Base-by-base conservation (phyloP, 768 basidiomycete species). In the Collybia nuda region DNA sequence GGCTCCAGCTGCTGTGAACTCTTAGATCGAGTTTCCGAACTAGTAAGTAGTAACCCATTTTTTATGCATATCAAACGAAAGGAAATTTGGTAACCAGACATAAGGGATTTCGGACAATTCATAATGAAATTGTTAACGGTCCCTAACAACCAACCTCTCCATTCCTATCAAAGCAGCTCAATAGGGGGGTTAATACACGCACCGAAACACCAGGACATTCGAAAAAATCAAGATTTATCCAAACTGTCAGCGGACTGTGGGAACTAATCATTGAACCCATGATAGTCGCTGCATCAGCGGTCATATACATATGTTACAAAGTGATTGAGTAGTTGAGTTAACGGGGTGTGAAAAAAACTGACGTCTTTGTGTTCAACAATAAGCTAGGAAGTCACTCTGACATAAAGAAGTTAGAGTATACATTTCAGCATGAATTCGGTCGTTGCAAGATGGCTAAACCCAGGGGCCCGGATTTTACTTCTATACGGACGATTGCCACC, bases 361-460 rank as follows among this genome's bases (percentile, higher is more conserved):
- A 77, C 77, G 71, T 79, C 79, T 77, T 56, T 43, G 64, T 52
- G 41, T 47, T 43, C 42, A 48, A 57, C 11, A 41, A 56, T 29
- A 50, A 42, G 36, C 58, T 50, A 15, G 47, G 18, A 24, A 22
- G 35, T 21, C 11, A 42, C 44, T 45, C 44, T 44, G 46, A 43
- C 22, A 47, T 45, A 21, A 23, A 43, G 53, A 42, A 50, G 11
- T 47, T 51, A 60, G 14, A 32, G 82, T 85, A 61, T 67, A 89
- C 88, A 82, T 83, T 90, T 86, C 88, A 93, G 94, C 91, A 98
- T 98, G 65, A 98, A 97, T 69, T 99, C 96, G 3, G 93, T 80
- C 17, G 94, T 96, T 24, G 93, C 93, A 54, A 98, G 78, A 70
- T 98, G 96, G 21, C 93, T 93, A 61, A 96, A 96, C 15, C 95